A percentile compares a stretch with the other conserved stretches of the same genome.
Evolutionary conservation across 164 flowering plant genomes (phyloP).

Genomic region (Chloranthus sessilifolius): DNA sequence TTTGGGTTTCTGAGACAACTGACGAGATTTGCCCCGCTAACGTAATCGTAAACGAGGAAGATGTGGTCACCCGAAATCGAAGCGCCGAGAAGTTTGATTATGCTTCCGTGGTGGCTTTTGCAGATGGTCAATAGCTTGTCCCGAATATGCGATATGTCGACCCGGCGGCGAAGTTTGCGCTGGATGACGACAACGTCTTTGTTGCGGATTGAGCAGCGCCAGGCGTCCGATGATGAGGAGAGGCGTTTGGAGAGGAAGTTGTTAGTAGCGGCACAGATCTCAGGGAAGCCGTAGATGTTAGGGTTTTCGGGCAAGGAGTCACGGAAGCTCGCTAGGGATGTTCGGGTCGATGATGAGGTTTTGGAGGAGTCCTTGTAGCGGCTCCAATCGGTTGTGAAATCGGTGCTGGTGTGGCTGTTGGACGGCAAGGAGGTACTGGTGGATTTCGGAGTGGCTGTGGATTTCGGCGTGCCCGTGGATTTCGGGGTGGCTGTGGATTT

Average conservation of each 20-base stretch:
- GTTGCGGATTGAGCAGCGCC: conserved; percentile 60
- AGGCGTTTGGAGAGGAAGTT: conserved; percentile 36
- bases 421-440: neutral
- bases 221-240: conserved; percentile 49
- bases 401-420: neutral
- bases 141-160: conserved; percentile 26
- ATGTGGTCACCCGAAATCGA: conserved; percentile 51
- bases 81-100: conserved; percentile 70
- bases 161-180: conserved; percentile 44
- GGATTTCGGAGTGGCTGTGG: too few species aligned
- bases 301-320: conserved; percentile 31
- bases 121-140: conserved; percentile 41
- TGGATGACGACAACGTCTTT: conserved; percentile 48
- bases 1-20: conserved; percentile 53
- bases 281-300: conserved; percentile 43
- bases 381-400: neutral
- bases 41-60: conserved; percentile 73
- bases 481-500: conserved; percentile 1
- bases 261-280: conserved; percentile 47
- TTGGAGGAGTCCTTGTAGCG: conserved; percentile 13
- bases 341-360: conserved; percentile 20
- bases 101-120: conserved; percentile 54
- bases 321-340: conserved; percentile 32
- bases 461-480: neutral
- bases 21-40: conserved; percentile 49